Percentiles rank a stretch among this genome's conserved stretches.
Evolutionary conservation across 441 rosid species (phyloP).

Genomic region (Pelargonium australe): DNA sequence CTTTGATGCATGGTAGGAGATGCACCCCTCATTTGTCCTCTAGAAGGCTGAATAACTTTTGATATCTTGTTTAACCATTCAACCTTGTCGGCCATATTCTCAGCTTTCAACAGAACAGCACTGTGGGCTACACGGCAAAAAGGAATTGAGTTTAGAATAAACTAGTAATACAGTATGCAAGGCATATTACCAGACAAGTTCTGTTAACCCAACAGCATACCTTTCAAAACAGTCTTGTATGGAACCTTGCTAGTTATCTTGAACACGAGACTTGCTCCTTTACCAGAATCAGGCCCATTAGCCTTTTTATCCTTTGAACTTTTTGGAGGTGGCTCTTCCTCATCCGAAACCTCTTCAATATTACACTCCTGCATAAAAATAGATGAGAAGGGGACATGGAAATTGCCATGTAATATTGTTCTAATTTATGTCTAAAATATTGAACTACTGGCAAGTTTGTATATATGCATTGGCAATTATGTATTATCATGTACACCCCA

Average conservation of each 20-base stretch:
- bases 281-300: slow-evolving; percentile 66
- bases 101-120: slow-evolving; percentile 80
- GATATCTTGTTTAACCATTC: slow-evolving; percentile 87
- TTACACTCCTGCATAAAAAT: slow-evolving; percentile 67
- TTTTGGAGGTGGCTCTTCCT: slow-evolving; percentile 64
- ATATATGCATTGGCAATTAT: too few species aligned
- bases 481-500: too few species aligned
- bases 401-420: not conserved
- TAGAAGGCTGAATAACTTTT: slow-evolving; percentile 48
- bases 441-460: too few species aligned
- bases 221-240: slow-evolving; percentile 91
- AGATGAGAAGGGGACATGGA: not conserved
- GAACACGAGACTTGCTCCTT: slow-evolving; percentile 49
- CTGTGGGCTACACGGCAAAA: slow-evolving; percentile 63
- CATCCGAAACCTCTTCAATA: slow-evolving; percentile 60
- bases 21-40: slow-evolving; percentile 51
- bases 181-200: slow-evolving; percentile 1
- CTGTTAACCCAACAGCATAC: slow-evolving; percentile 26
- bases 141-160: not conserved
- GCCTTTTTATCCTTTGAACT: slow-evolving; percentile 88
- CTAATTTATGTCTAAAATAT: too few species aligned
- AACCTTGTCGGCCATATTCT: slow-evolving; percentile 68
- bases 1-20: slow-evolving; percentile 73
- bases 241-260: slow-evolving; percentile 84
- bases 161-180: not conserved